Evolutionary conservation across 768 basidiomycete genomes (phyloP).

Genomic region (Lepiota brunneoincarnata): DNA sequence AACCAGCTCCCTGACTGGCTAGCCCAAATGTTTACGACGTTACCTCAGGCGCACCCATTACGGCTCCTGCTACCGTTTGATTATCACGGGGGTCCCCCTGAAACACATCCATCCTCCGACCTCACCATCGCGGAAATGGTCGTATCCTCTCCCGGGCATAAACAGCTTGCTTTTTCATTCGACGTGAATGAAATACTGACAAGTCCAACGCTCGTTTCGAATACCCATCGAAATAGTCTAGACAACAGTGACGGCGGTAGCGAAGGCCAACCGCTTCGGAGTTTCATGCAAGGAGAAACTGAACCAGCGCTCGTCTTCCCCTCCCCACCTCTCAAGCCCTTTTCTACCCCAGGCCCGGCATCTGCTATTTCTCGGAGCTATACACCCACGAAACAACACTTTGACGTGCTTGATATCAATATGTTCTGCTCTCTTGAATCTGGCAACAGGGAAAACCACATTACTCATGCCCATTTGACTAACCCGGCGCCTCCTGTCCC

Average conservation of each 20-base stretch:
- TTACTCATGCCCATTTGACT: no score
- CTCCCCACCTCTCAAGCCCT: not conserved
- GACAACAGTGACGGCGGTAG: no score
- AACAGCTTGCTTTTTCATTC: not conserved
- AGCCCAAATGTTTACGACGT: slow-evolving; percentile 43
- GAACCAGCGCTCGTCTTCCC: no score
- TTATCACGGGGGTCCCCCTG: not conserved
- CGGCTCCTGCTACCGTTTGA: slow-evolving; percentile 35
- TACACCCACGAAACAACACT: not conserved
- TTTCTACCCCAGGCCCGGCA: slow-evolving; percentile 17
- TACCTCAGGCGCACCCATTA: slow-evolving; percentile 45
- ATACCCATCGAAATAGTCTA: not conserved
- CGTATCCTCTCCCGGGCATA: not conserved
- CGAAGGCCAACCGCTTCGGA: no score
- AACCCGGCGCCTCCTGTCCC: not conserved
- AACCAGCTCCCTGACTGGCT: slow-evolving; percentile 57
- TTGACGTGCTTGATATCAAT: not conserved
- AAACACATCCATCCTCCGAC: not conserved
- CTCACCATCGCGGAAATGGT: not conserved
- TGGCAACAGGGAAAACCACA: no score
- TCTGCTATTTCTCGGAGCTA: slow-evolving; percentile 5
- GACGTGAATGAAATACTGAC: not conserved
- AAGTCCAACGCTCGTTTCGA: not conserved
- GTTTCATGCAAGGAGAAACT: no score
- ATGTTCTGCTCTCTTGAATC: not conserved